These are phyloP conservation scores for Hyphodiscus hymeniophilus DNA, from an alignment of 495 filamentous ascomycete genomes.

Conservation along the genomic window DNA sequence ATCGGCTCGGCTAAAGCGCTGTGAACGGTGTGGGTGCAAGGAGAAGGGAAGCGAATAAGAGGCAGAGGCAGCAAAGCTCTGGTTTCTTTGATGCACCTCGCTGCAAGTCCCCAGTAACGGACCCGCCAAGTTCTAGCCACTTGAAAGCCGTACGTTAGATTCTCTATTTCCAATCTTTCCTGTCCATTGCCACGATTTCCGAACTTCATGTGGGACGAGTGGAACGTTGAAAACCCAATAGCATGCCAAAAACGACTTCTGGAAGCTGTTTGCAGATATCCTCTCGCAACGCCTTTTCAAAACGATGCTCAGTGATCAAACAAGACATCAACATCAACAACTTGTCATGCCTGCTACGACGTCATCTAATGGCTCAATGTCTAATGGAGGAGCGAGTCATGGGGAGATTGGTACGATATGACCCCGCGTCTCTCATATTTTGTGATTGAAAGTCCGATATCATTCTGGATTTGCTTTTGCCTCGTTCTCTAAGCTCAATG, in stretches of 20 bases:
- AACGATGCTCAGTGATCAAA: conserved; percentile 20
- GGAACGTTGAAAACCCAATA: conserved; percentile 8
- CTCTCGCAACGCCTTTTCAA: not conserved
- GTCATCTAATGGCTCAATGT: conserved; percentile 12
- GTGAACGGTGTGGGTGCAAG: conserved; percentile 14
- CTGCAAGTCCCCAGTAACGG: conserved; percentile 13
- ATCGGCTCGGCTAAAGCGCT: conserved; percentile 17
- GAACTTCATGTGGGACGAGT: conserved; percentile 7
- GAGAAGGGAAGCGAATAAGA: conserved; percentile 14
- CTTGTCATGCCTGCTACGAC: conserved; percentile 21
- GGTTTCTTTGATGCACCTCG: conserved; percentile 7
- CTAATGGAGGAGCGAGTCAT: conserved; percentile 15
- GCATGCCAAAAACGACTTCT: conserved; percentile 12
- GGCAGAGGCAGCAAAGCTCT: conserved; percentile 3
- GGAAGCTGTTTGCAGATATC: conserved; percentile 3
- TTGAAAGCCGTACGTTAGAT: conserved; percentile 17
- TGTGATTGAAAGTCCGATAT: not conserved
- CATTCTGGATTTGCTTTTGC: not conserved
- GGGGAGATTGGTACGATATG: conserved; percentile 20
- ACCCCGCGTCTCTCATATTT: not conserved
- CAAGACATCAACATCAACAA: conserved; percentile 9
- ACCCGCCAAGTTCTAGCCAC: conserved; percentile 13
- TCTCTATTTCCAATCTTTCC: conserved; percentile 6
- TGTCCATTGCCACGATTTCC: conserved; percentile 11
- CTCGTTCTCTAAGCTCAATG: not conserved